Conservation (phyloP, 345 rosid species). For the Ricinus communis region DNA sequence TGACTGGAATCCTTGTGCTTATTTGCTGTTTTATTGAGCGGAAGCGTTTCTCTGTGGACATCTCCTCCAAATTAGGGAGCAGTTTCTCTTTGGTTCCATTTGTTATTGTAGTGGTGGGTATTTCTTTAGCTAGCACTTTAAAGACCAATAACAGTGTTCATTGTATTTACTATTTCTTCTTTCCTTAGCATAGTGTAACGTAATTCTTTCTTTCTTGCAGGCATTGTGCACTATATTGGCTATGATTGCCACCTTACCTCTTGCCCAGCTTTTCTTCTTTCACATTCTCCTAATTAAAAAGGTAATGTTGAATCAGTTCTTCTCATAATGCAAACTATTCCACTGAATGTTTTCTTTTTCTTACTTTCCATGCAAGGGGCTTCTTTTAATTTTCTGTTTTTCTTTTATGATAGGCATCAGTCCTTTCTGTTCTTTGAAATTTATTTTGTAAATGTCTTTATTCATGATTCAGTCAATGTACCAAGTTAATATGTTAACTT, state of each 20-base stretch:
- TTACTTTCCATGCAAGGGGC: background rate
- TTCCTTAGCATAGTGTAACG: background rate
- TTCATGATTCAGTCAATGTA: background rate
- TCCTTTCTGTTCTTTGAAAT: background rate
- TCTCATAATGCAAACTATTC: background rate
- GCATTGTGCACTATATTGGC: slow-evolving; percentile 82
- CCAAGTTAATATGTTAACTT: background rate
- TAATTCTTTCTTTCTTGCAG: slow-evolving; percentile 40
- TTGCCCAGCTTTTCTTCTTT: slow-evolving; percentile 96
- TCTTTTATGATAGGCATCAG: background rate
- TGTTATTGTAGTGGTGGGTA: slow-evolving; percentile 86
- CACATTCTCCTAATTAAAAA: slow-evolving; percentile 91
- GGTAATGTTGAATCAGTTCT: slow-evolving; percentile 38
- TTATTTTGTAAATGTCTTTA: background rate
- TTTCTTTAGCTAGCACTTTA: background rate
- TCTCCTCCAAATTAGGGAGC: slow-evolving; percentile 86
- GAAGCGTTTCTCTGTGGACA: slow-evolving; percentile 62
- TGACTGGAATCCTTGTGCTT: slow-evolving; percentile 79
- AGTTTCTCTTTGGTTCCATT: slow-evolving; percentile 90
- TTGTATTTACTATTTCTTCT: background rate
- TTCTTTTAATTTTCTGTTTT: background rate
- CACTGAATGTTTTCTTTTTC: background rate
- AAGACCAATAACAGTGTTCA: background rate
- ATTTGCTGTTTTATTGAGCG: slow-evolving; percentile 74
- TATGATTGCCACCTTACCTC: slow-evolving; percentile 90